Percentiles rank a stretch among this genome's conserved stretches.
These are phyloP conservation scores for Lipomyces anomalus DNA, from an alignment of 805 yeast genomes.

Conservation along the genomic window DNA sequence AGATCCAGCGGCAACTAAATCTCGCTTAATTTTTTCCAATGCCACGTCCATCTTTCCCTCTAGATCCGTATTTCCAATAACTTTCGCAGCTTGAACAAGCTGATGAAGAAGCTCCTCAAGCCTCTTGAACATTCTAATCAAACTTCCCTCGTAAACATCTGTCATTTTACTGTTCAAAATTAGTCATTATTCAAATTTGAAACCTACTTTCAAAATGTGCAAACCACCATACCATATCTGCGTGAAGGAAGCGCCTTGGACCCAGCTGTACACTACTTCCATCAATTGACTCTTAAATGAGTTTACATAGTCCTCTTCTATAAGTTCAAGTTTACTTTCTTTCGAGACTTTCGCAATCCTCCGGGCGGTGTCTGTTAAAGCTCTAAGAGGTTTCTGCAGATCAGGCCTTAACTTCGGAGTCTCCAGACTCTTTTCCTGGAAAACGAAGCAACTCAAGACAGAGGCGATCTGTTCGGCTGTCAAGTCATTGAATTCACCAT, in stretches of 20 bases:
- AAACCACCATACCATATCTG: conserved; percentile 61
- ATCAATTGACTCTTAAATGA: conserved; percentile 86
- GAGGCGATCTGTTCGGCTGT: conserved; percentile 90
- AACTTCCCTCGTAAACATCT: conserved; percentile 94
- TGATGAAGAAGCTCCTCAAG: conserved; percentile 90
- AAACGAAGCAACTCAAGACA: conserved; percentile 86
- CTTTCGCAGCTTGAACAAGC: conserved; percentile 83
- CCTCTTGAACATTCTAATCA: conserved; percentile 90
- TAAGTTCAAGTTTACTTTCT: conserved; percentile 84
- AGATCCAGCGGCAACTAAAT: conserved; percentile 90
- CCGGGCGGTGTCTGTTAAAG: conserved; percentile 83
- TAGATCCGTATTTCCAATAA: conserved; percentile 84
- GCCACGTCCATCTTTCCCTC: conserved; percentile 86
- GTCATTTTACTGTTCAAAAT: conserved; percentile 68
- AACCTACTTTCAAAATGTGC: too few relatives aligned
- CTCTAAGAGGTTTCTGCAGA: conserved; percentile 84
- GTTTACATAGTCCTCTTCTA: conserved; percentile 89
- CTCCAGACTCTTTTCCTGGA: conserved; percentile 92
- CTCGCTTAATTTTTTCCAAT: conserved; percentile 76
- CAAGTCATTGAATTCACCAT: conserved; percentile 88
- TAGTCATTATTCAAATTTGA: neutral
- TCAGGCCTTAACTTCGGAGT: conserved; percentile 81
- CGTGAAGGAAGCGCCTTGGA: conserved; percentile 91
- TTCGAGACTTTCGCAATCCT: conserved; percentile 83
- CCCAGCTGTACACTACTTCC: conserved; percentile 97